These are phyloP conservation scores for Backusella sp. DNA, from an alignment of 192 early-diverging fungal species.

Conservation along the genomic window DNA sequence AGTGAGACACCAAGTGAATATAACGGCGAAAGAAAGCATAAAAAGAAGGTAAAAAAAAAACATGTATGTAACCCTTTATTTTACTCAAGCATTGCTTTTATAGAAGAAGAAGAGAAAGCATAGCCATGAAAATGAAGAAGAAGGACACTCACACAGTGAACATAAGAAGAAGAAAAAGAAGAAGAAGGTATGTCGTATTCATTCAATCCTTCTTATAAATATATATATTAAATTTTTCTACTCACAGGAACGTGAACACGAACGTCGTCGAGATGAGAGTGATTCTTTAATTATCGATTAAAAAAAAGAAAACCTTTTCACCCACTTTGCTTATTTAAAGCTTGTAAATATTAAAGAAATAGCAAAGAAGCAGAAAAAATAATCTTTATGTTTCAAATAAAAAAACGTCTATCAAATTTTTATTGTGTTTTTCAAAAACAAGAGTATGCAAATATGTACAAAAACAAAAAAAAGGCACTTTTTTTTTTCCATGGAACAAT, in stretches of 20 bases:
- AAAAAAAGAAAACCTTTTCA: background rate
- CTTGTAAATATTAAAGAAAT: background rate
- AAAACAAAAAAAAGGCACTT: background rate
- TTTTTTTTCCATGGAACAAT: too few species aligned
- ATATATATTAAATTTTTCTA: background rate
- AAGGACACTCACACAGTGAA: conserved; percentile 26
- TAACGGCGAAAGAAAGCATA: conserved; percentile 28
- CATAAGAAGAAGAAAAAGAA: conserved; percentile 44
- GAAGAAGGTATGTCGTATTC: conserved; percentile 34
- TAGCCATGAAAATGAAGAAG: conserved; percentile 36
- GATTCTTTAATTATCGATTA: conserved; percentile 6
- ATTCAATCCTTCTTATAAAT: background rate
- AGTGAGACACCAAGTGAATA: conserved; percentile 10
- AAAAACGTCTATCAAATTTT: background rate
- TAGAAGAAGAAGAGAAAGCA: conserved; percentile 43
- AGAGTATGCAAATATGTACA: background rate
- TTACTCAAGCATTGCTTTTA: background rate
- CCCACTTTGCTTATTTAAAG: too few species aligned
- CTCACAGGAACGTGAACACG: conserved; percentile 19
- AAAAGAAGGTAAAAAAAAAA: conserved; percentile 34
- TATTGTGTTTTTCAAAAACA: too few species aligned
- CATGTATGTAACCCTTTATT: background rate
- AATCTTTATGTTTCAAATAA: background rate
- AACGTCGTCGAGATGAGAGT: conserved; percentile 13
- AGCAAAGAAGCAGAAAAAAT: background rate